Base-by-base conservation (phyloP, 768 basidiomycete species). In the Psilocybe cyanescens region DNA sequence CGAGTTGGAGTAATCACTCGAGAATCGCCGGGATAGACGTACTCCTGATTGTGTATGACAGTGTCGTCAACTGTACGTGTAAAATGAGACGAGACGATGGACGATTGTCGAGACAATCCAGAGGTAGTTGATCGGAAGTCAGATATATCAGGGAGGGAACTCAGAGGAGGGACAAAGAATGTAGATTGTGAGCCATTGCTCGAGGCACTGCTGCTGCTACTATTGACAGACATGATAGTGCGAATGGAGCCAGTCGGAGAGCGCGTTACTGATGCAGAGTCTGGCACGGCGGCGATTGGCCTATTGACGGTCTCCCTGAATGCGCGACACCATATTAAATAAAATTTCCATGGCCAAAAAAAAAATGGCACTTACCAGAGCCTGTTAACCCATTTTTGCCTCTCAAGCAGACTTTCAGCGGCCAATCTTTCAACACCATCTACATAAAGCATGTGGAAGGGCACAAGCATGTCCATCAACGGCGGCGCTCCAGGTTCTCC, bases 381-480 rank as follows among this genome's bases (percentile, higher is more conserved):
- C 4, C 93, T 85, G 68, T 91, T 92, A 11, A 96, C 94, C 95
- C 95, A 97, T 73, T 90, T 86, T 55, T 94, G 89, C 66, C 95
- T 81, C 72, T 95, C 92, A 60, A 91, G 74, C 6, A 94, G 83
- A 65, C 92, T 95, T 70, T 96, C 95, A n/a, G 92, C 89, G 4
- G 89, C 95, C 28, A 97, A 72, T 7, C 95, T 76, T 71, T 97
- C 95, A 1, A 95, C 87, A 1, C 95, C 95, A 71, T 97, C 95
- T 9, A 84, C 83, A 71, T 97, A 97, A 37, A 95, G 70, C 79
- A 97, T 83, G 71, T 96, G 94, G 75, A 97, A 97, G 0, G 95
- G 95, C 59, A 93, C 93, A 3, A 97, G 71, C 59, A 86, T 82
- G 62, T 95, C 90, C 78, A 89, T 78, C 62, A 93, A 71, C 58